phyloP scores from a whole-genome alignment of 257 asterid genomes.

The Solanum sitiens region DNA sequence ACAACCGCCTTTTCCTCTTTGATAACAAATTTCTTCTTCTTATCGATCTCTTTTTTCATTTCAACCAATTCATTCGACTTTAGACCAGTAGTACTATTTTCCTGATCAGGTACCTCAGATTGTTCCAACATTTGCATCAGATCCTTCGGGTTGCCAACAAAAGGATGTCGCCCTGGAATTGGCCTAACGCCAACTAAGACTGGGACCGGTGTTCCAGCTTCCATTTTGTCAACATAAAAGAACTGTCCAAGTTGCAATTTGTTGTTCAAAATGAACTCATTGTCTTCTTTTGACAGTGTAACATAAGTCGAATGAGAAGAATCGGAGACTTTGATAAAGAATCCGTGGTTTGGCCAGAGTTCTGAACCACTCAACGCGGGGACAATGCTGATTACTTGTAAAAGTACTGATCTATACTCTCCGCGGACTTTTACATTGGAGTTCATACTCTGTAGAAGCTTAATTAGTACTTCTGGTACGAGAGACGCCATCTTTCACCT shows the following conservation, averaged over 20 bases:
- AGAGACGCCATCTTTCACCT: constrained; percentile 58
- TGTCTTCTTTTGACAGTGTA: constrained; percentile 51
- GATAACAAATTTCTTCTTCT: constrained; percentile 36
- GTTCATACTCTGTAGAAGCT: constrained; percentile 65
- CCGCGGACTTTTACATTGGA: constrained; percentile 68
- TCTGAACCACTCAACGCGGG: constrained; percentile 71
- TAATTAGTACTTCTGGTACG: constrained; percentile 66
- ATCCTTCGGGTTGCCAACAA: constrained; percentile 67
- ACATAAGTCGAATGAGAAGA: constrained; percentile 88
- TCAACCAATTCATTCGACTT: background rate
- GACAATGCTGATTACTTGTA: constrained; percentile 84
- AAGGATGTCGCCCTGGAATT: constrained; percentile 74
- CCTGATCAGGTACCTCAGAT: constrained; percentile 18
- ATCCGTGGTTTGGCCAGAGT: constrained; percentile 77
- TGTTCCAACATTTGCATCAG: constrained; percentile 69
- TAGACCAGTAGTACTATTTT: constrained; percentile 5
- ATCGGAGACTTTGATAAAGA: constrained; percentile 82
- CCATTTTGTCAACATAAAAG: constrained; percentile 72
- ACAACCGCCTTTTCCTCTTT: constrained; percentile 74
- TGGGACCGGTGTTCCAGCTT: constrained; percentile 69
- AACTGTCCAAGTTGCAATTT: constrained; percentile 85
- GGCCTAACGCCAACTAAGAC: constrained; percentile 66
- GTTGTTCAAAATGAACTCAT: constrained; percentile 73
- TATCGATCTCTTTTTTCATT: constrained; percentile 20
- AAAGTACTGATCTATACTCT: constrained; percentile 52